Base-by-base conservation (phyloP, 805 yeast species). In the Pichia ethanolica region DNA sequence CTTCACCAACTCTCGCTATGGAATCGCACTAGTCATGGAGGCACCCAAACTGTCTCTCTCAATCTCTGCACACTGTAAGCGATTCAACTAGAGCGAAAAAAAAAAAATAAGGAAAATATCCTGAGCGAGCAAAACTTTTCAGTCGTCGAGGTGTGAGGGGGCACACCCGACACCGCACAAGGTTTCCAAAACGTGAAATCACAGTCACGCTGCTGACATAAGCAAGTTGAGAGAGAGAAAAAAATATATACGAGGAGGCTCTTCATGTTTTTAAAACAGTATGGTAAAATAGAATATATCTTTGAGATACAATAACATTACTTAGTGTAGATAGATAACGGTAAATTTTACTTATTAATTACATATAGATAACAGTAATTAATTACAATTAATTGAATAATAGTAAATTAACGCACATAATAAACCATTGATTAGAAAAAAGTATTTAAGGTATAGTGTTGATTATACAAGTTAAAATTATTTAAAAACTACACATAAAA, bases 121-220 rank as follows among this genome's bases (percentile, higher is more conserved):
- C 32, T 30, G 32, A 6, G 32, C 32, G 3, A 30, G 9, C 9
- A 30, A 20, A 20, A 20, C 20, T 20, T 20, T 20, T 20, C 20
- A 20, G 3, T 20, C 3, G 20, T 20, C 20, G 32, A 6, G 32
- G 46, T 43, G 47, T 12, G 25, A 38, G 43, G 43, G 20, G 37
- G 36, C 28, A 2, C 45, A 12, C 42, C 35, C 32, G 41, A 35
- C 51, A 48, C 51, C 51, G 35, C 43, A 30, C 44, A 30, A 3
- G 3, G 3, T 20, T 20, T 20, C 3, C 20, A 20, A 7, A 1
- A 11, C 28, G 4, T 11, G 6, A 30, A 39, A 38, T 20, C 44
- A 37, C 51, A 48, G 51, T 49, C 51, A 49, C 51, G 5, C 3
- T 14, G 39, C 26, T 36, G n/a, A 36, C 39, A 25, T 36, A 36